Evolutionary conservation across 2,329 filamentous ascomycete genomes (phyloP).

Genomic region (Magnaporthiopsis poae): DNA sequence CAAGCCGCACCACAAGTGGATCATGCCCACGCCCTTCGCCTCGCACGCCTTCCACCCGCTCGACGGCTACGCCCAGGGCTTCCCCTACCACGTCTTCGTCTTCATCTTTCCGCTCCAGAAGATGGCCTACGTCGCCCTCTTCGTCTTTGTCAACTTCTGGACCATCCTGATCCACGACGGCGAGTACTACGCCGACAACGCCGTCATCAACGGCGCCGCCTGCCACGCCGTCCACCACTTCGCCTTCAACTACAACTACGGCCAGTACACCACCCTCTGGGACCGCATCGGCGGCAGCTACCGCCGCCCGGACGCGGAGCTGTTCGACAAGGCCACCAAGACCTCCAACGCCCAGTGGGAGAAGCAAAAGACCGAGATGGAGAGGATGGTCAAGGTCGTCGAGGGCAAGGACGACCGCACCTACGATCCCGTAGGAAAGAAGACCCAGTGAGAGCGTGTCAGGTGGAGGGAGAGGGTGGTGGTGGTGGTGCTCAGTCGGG

Average conservation of each 20-base stretch:
- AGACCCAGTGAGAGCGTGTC: constrained; percentile 26
- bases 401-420: constrained; percentile 44
- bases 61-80: constrained; percentile 77
- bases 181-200: constrained; percentile 82
- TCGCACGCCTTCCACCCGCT: constrained; percentile 91
- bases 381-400: constrained; percentile 65
- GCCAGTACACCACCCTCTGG: constrained; percentile 88
- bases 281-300: constrained; percentile 82
- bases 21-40: constrained; percentile 91
- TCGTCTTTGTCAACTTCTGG: constrained; percentile 91
- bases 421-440: constrained; percentile 37
- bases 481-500: no score
- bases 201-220: constrained; percentile 86
- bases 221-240: constrained; percentile 89
- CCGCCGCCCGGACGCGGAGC: constrained; percentile 71
- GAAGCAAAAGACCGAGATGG: constrained; percentile 66
- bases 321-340: constrained; percentile 77
- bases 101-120: constrained; percentile 91
- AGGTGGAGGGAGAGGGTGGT: neutral
- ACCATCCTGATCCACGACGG: constrained; percentile 93
- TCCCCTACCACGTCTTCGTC: constrained; percentile 89
- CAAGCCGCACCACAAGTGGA: constrained; percentile 99
- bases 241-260: constrained; percentile 85
- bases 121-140: constrained; percentile 73
- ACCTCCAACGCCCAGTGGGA: constrained; percentile 74